Evolutionary conservation across 2,329 filamentous ascomycete species (phyloP).

Genomic region (Phialophora chinensis): DNA sequence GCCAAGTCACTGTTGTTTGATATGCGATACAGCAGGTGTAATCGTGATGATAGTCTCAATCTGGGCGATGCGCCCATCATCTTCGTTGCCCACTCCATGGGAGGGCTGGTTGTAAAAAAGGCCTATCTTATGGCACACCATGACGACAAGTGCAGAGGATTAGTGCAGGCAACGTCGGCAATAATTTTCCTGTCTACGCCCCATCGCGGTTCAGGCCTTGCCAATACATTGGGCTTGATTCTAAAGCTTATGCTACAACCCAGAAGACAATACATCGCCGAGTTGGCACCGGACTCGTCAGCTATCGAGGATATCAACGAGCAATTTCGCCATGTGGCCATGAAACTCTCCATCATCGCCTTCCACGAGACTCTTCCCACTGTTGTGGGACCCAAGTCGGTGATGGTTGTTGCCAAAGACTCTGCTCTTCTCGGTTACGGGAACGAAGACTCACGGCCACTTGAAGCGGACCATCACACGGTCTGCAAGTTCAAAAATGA

Average conservation of each 20-base stretch:
- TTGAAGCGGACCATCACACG: constrained; percentile 46
- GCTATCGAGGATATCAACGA: constrained; percentile 53
- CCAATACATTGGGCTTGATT: constrained; percentile 42
- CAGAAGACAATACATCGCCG: constrained; percentile 40
- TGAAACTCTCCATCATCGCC: constrained; percentile 49
- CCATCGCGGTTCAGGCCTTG: constrained; percentile 42
- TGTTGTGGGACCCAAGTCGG: neutral
- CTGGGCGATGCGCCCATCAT: constrained; percentile 27
- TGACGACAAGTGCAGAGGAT: constrained; percentile 13
- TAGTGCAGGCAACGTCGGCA: constrained; percentile 18
- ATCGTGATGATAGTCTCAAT: neutral
- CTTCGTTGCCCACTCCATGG: constrained; percentile 32
- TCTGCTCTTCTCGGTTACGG: constrained; percentile 53
- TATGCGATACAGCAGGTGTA: constrained; percentile 11
- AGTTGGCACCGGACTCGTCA: constrained; percentile 48
- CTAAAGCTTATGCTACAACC: constrained; percentile 35
- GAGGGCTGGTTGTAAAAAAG: constrained; percentile 30
- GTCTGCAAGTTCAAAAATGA: constrained; percentile 44
- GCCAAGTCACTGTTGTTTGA: constrained; percentile 33
- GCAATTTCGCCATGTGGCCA: constrained; percentile 50
- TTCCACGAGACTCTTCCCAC: constrained; percentile 55
- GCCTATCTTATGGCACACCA: constrained; percentile 24
- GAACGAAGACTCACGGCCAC: constrained; percentile 47
- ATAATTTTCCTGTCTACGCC: constrained; percentile 44
- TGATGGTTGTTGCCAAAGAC: constrained; percentile 46